Conservation (phyloP, 1,284 basidiomycete genomes). For the Mrakiaceae sp. region DNA sequence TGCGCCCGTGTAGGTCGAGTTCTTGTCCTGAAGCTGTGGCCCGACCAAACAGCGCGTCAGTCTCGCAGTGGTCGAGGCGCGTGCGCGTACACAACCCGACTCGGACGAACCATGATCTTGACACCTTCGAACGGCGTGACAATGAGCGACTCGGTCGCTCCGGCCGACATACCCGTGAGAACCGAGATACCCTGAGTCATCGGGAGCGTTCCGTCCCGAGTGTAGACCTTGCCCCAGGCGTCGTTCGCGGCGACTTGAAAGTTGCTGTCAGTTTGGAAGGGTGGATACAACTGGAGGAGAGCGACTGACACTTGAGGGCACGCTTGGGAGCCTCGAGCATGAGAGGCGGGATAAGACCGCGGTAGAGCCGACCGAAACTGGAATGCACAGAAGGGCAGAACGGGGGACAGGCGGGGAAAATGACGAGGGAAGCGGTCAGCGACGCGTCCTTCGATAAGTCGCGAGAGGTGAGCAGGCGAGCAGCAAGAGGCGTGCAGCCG, state of each 20-base stretch:
- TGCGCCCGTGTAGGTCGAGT: constrained; percentile 75
- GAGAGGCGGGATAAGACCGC: constrained; percentile 86
- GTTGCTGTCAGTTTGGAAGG: not conserved
- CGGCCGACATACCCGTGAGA: constrained; percentile 83
- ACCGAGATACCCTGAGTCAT: constrained; percentile 82
- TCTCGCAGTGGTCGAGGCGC: not conserved
- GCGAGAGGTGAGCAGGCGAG: not conserved
- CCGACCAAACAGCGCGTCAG: not conserved
- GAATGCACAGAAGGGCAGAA: not conserved
- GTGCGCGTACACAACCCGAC: not conserved
- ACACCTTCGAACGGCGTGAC: constrained; percentile 91
- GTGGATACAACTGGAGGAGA: not conserved
- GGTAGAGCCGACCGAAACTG: constrained; percentile 73
- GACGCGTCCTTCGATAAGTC: not conserved
- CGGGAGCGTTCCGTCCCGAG: constrained; percentile 51
- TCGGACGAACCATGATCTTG: constrained; percentile 50
- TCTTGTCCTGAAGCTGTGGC: constrained; percentile 71
- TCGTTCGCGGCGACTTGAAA: constrained; percentile 57
- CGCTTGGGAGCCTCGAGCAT: constrained; percentile 96
- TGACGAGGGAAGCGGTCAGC: not conserved
- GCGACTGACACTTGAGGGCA: constrained; percentile 80
- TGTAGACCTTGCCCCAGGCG: constrained; percentile 70
- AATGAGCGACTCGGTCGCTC: constrained; percentile 81
- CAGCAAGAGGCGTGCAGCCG: not conserved
- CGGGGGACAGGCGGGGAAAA: not conserved